Conservation (phyloP, 768 basidiomycete species). For the Lyophyllum semitale region DNA sequence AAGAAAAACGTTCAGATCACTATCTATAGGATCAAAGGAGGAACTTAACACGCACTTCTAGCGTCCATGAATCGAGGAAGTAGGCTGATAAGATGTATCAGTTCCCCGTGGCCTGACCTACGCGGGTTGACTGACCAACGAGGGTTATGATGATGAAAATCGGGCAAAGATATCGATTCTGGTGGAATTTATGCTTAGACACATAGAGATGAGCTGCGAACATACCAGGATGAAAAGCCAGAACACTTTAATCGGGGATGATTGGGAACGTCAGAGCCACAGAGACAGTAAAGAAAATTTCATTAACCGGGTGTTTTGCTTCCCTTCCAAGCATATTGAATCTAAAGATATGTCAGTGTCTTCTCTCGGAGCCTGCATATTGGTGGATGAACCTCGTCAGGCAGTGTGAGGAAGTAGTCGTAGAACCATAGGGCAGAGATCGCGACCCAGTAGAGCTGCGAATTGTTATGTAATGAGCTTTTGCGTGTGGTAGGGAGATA, state of each 20-base stretch:
- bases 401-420: slow-evolving; percentile 17
- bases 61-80: neutral
- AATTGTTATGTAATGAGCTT: neutral
- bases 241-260: neutral
- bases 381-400: slow-evolving; percentile 9
- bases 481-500: neutral
- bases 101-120: neutral
- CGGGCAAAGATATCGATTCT: slow-evolving; percentile 20
- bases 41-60: neutral
- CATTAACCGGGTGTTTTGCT: neutral
- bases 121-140: slow-evolving; percentile 3
- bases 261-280: too few species aligned
- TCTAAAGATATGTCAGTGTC: neutral
- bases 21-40: neutral
- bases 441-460: slow-evolving; percentile 15
- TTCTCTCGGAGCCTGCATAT: neutral
- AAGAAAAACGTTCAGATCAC: neutral
- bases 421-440: slow-evolving; percentile 16
- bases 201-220: neutral
- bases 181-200: neutral
- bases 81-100: neutral
- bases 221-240: slow-evolving; percentile 10
- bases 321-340: slow-evolving; percentile 8
- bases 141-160: slow-evolving; percentile 14
- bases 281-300: neutral